Conservation (phyloP, 2,329 filamentous ascomycete genomes). For the Epichloe baconii region DNA sequence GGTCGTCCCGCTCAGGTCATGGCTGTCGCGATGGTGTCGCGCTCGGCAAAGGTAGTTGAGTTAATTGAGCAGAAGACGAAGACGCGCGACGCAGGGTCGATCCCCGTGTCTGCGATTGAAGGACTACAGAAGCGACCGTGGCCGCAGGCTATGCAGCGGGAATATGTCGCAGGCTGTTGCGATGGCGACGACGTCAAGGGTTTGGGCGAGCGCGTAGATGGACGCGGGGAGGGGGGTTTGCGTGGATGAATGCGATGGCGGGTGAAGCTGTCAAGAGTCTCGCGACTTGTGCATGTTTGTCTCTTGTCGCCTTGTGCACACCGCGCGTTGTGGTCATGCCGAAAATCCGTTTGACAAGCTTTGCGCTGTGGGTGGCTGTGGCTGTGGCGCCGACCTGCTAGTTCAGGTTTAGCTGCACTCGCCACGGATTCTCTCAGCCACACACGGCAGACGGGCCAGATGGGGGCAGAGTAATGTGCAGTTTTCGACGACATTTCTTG, state of each 20-base stretch:
- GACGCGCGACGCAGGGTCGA: not conserved
- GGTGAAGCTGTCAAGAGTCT: not conserved
- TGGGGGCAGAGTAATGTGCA: too few species aligned
- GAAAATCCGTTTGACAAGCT: not conserved
- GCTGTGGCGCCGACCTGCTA: not conserved
- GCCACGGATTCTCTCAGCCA: not conserved
- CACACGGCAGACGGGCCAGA: not conserved
- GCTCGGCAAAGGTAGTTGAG: not conserved
- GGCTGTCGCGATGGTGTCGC: constrained; percentile 10
- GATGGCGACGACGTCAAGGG: not conserved
- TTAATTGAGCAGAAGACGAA: not conserved
- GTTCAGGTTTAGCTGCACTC: not conserved
- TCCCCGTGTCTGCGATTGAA: not conserved
- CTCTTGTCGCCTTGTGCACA: not conserved
- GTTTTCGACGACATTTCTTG: too few species aligned
- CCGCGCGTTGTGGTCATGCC: not conserved
- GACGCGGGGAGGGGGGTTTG: not conserved
- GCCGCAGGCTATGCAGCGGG: not conserved
- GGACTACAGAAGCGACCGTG: not conserved
- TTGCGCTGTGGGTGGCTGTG: not conserved
- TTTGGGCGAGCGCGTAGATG: not conserved
- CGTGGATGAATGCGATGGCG: not conserved
- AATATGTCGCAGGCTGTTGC: too few species aligned
- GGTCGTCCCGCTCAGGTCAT: constrained; percentile 18
- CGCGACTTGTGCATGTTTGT: not conserved